Percentiles rank a stretch among this genome's conserved stretches.
Evolutionary conservation across 768 basidiomycete species (phyloP).

Genomic region (Coprinellus micaceus): DNA sequence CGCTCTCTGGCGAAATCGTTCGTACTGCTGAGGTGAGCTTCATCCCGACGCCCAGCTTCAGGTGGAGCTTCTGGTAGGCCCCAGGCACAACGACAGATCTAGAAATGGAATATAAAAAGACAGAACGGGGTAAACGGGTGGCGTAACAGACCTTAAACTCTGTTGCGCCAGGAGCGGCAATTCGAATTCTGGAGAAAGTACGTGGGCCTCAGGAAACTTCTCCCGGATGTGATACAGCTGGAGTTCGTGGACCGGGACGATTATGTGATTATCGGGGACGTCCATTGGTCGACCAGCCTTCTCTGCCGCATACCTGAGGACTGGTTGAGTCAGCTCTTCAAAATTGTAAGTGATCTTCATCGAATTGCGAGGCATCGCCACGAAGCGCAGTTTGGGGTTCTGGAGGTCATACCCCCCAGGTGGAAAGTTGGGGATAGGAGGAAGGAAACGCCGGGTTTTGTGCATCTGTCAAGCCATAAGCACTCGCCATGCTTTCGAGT

Average conservation of each 20-base stretch:
- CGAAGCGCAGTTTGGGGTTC: slow-evolving; percentile 45
- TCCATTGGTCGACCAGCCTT: slow-evolving; percentile 33
- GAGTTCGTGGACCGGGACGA: slow-evolving; percentile 53
- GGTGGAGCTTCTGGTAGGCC: slow-evolving; percentile 40
- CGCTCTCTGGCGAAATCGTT: slow-evolving; percentile 57
- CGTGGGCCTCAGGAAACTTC: slow-evolving; percentile 45
- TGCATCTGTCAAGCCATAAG: slow-evolving; percentile 43
- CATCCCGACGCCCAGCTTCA: slow-evolving; percentile 54
- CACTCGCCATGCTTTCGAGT: background rate
- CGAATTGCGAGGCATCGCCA: slow-evolving; percentile 39
- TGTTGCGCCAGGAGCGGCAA: slow-evolving; percentile 49
- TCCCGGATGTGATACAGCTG: slow-evolving; percentile 47
- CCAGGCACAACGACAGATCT: slow-evolving; percentile 54
- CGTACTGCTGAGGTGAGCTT: slow-evolving; percentile 57
- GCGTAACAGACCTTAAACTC: slow-evolving; percentile 41
- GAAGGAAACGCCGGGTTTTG: slow-evolving; percentile 49
- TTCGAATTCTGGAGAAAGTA: slow-evolving; percentile 39
- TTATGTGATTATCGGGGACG: slow-evolving; percentile 33
- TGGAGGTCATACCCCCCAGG: slow-evolving; percentile 51
- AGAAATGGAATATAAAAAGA: background rate
- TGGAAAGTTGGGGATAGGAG: slow-evolving; percentile 41
- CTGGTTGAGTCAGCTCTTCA: slow-evolving; percentile 36
- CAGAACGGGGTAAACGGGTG: background rate
- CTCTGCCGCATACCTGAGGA: slow-evolving; percentile 37
- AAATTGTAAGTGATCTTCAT: slow-evolving; percentile 51